Conservation (phyloP, 371 early-diverging fungal species). For the Rhizopus arrhizus region DNA sequence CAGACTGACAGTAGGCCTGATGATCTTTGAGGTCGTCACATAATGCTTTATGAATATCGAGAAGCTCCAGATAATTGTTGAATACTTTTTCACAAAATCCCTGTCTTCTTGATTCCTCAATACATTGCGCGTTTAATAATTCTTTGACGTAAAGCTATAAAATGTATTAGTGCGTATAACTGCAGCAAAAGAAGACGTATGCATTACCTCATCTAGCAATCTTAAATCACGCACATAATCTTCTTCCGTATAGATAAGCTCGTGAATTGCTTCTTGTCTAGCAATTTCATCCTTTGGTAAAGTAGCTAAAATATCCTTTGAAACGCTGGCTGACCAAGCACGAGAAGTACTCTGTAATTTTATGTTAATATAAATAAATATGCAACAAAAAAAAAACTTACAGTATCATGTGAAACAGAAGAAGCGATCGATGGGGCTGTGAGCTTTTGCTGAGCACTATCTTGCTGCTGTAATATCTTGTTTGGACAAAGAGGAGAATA, state of each 20-base stretch:
- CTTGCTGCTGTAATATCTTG: slow-evolving; percentile 4
- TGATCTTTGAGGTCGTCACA: slow-evolving; percentile 64
- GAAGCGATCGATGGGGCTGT: slow-evolving; percentile 24
- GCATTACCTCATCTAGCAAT: slow-evolving; percentile 37
- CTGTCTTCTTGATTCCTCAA: slow-evolving; percentile 57
- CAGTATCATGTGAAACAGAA: slow-evolving; percentile 42
- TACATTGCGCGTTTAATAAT: slow-evolving; percentile 24
- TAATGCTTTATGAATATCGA: slow-evolving; percentile 70
- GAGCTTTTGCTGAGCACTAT: neutral
- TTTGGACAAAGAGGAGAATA: slow-evolving; percentile 50
- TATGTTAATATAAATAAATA: neutral
- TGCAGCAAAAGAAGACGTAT: slow-evolving; percentile 4
- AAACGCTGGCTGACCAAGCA: slow-evolving; percentile 74
- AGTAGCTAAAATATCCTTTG: slow-evolving; percentile 69
- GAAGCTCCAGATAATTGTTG: slow-evolving; percentile 75
- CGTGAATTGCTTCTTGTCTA: slow-evolving; percentile 93
- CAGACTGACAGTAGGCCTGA: slow-evolving; percentile 55
- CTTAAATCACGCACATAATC: slow-evolving; percentile 81
- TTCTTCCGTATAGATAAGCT: slow-evolving; percentile 87
- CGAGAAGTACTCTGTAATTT: slow-evolving; percentile 1
- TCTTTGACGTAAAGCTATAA: slow-evolving; percentile 19
- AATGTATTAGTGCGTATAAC: neutral
- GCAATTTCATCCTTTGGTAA: slow-evolving; percentile 78
- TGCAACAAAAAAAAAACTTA: slow-evolving; percentile 17
- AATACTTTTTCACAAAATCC: slow-evolving; percentile 81